Base-by-base conservation (phyloP, 768 basidiomycete genomes). In the Suillus bovinus region DNA sequence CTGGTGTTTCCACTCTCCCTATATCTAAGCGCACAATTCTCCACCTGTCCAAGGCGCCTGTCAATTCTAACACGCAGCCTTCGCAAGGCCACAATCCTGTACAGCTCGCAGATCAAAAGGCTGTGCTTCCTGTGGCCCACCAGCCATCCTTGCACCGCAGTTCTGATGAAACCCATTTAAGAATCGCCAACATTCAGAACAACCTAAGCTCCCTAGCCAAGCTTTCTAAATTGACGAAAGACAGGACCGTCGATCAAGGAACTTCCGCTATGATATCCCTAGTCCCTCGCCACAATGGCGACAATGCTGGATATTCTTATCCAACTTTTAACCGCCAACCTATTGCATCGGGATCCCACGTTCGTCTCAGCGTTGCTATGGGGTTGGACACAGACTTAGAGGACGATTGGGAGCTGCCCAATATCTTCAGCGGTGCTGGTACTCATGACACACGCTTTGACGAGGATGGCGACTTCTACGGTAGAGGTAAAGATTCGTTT, bases 391-490 rank as follows among this genome's bases (percentile, higher is more conserved):
- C 38, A 29, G 38, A 56, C 29, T 52, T 6, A 3, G 50, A 52
- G 24, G 38, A 29, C 1, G 38, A 24, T 29, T 49, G 47, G 24
- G 17, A 56, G 16, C 36, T 56, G 27, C 17, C 8, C 17, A 10
- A 39, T 38, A 16, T 39, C 24, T 38, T 27, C 5, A 17, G 36
- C 10, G 22, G 36, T 39, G 14, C 11, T 39, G 36, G 17, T 17
- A 39, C 17, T 39, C 2, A 64, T 20, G 65, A 71, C 9, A 76
- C 81, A 42, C 61, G 73, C 24, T 70, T 67, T 31, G 84, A 85
- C 64, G 71, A 69, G 0, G 75, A 81, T 50, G 83, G 82, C 1
- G 77, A 84, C 59, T 84, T 75, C 62, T 73, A 80, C 63, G 83
- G 84, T 7, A 75, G 81, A 2, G 81, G 80, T 10, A 71, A 74